Evolutionary conservation across 1,139 yeast species (phyloP).

Genomic region (Debaryomyces singareniensis): DNA sequence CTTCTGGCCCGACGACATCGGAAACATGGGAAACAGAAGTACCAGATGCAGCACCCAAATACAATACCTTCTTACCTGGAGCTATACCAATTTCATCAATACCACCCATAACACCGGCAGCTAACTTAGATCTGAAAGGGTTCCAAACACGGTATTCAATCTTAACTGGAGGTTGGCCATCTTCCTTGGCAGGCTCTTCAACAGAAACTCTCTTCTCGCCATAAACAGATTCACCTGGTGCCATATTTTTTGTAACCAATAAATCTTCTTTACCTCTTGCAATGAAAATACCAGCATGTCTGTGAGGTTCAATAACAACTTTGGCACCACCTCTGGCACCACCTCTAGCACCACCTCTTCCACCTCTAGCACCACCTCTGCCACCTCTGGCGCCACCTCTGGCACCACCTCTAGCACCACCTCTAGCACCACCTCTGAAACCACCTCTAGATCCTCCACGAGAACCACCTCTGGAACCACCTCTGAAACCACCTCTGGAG

Average conservation of each 20-base stretch:
- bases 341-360: slow-evolving; percentile 68
- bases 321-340: slow-evolving; percentile 84
- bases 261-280: slow-evolving; percentile 99
- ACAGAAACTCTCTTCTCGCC: slow-evolving; percentile 95
- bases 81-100: slow-evolving; percentile 94
- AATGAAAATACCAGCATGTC: slow-evolving; percentile 96
- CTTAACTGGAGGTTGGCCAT: slow-evolving; percentile 87
- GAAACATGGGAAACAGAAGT: slow-evolving; percentile 98
- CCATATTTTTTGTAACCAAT: slow-evolving; percentile 90
- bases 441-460: slow-evolving; percentile 26
- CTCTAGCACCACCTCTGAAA: slow-evolving; percentile 26
- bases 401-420: slow-evolving; percentile 42
- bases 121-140: slow-evolving; percentile 98
- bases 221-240: slow-evolving; percentile 97
- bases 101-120: slow-evolving; percentile 99
- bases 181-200: slow-evolving; percentile 87
- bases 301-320: slow-evolving; percentile 96
- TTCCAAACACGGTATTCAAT: slow-evolving; percentile 99
- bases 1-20: slow-evolving; percentile 98
- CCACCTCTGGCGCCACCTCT: slow-evolving; percentile 35
- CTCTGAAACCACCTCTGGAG: slow-evolving; percentile 16
- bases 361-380: slow-evolving; percentile 51
- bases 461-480: slow-evolving; percentile 27
- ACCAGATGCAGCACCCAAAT: slow-evolving; percentile 99
- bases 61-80: slow-evolving; percentile 96